phyloP scores from a whole-genome alignment of 768 basidiomycete genomes.

The Fomitopsis pulvina region DNA sequence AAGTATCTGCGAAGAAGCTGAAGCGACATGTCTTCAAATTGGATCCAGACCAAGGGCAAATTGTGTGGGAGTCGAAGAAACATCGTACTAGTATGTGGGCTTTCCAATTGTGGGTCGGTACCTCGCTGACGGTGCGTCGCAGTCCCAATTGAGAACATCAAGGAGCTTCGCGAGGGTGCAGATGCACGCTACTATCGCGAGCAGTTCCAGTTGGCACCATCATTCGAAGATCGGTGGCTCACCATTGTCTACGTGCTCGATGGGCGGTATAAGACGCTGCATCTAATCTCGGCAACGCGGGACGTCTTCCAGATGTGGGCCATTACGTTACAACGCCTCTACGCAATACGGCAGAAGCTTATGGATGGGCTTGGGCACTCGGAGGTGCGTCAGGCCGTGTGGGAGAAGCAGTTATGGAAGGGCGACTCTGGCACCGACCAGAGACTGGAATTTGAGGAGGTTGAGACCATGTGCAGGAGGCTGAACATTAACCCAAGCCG shows the following conservation, averaged over 20 bases:
- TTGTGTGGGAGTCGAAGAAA: conserved; percentile 72
- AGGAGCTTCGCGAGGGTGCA: conserved; percentile 72
- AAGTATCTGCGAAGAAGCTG: conserved; percentile 73
- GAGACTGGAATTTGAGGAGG: conserved; percentile 61
- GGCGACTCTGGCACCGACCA: conserved; percentile 44
- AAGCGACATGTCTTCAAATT: conserved; percentile 66
- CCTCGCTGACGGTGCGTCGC: not conserved
- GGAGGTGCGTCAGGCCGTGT: conserved; percentile 59
- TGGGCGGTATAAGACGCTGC: conserved; percentile 78
- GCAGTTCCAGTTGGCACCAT: conserved; percentile 57
- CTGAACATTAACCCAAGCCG: conserved; percentile 57
- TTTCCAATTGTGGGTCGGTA: not conserved
- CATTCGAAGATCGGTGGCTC: conserved; percentile 70
- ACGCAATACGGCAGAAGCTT: conserved; percentile 59
- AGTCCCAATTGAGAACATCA: conserved; percentile 86
- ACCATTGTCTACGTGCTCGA: conserved; percentile 79
- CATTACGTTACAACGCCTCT: conserved; percentile 53
- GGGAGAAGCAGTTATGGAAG: conserved; percentile 84
- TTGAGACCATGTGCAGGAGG: conserved; percentile 62
- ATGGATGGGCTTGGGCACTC: conserved; percentile 61
- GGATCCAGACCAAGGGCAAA: conserved; percentile 75
- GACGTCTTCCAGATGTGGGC: conserved; percentile 63
- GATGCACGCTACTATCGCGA: conserved; percentile 68
- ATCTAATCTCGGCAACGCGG: conserved; percentile 66
- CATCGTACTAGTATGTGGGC: conserved; percentile 53